A percentile compares a stretch with the other conserved stretches of the same genome.
These are phyloP conservation scores for Mycena galopus DNA, from an alignment of 768 basidiomycete species.

Conservation along the genomic window DNA sequence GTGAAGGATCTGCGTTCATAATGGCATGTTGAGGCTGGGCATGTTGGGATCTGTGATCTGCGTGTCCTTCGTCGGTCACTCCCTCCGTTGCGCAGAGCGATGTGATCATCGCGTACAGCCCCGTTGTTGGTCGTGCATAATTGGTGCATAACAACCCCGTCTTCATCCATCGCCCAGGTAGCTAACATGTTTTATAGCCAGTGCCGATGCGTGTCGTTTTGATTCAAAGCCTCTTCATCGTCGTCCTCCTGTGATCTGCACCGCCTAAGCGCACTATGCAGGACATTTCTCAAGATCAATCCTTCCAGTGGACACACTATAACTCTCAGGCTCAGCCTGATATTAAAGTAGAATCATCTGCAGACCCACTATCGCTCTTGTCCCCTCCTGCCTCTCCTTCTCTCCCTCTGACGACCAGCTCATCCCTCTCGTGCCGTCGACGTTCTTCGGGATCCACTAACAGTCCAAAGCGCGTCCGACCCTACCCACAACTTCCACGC, in stretches of 20 bases:
- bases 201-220: slow-evolving; percentile 37
- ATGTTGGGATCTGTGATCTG: slow-evolving; percentile 34
- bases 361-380: slow-evolving; percentile 49
- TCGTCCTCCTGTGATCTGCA: slow-evolving; percentile 51
- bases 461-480: slow-evolving; percentile 53
- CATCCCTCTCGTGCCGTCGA: slow-evolving; percentile 46
- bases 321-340: slow-evolving; percentile 36
- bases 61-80: slow-evolving; percentile 19
- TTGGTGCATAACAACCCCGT: slow-evolving; percentile 29
- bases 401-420: slow-evolving; percentile 28
- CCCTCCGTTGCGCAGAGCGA: slow-evolving; percentile 25
- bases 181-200: slow-evolving; percentile 41
- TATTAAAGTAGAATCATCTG: slow-evolving; percentile 65
- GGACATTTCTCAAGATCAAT: slow-evolving; percentile 50
- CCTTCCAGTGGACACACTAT: slow-evolving; percentile 38
- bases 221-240: slow-evolving; percentile 38
- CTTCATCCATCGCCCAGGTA: slow-evolving; percentile 47
- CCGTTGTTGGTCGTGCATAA: slow-evolving; percentile 38
- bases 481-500: slow-evolving; percentile 51
- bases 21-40: slow-evolving; percentile 14
- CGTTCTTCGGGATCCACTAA: slow-evolving; percentile 48
- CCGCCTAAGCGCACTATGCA: slow-evolving; percentile 57
- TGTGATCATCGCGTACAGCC: slow-evolving; percentile 52
- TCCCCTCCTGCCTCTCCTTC: slow-evolving; percentile 48
- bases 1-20: slow-evolving; percentile 25